Percentiles rank a stretch among this genome's conserved stretches.
Evolutionary conservation across 768 basidiomycete species (phyloP).

Genomic region (Kwoniella mangroviensis): DNA sequence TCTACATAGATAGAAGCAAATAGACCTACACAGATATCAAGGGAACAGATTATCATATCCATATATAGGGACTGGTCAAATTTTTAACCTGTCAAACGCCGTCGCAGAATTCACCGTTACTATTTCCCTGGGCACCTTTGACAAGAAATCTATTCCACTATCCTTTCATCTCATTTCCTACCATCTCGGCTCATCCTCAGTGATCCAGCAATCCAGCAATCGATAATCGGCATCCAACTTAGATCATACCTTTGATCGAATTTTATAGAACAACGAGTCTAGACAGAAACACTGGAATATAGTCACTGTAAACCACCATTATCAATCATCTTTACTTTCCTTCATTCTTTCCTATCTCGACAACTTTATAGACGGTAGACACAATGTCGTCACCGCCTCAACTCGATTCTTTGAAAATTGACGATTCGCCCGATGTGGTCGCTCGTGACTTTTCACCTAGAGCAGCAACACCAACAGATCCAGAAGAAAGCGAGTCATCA

Average conservation of each 20-base stretch:
- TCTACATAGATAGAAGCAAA: background rate
- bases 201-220: background rate
- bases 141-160: background rate
- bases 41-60: background rate
- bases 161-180: background rate
- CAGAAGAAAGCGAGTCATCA: background rate
- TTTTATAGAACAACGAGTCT: background rate
- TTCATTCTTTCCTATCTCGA: background rate
- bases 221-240: background rate
- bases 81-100: too few relatives aligned
- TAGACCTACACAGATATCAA: background rate
- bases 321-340: background rate
- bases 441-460: constrained; percentile 15
- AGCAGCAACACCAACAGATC: constrained; percentile 6
- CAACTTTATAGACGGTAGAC: background rate
- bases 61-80: background rate
- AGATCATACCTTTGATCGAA: constrained; percentile 1
- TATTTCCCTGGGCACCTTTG: background rate
- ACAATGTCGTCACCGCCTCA: constrained; percentile 31
- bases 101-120: background rate
- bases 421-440: constrained; percentile 10
- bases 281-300: background rate
- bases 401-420: constrained; percentile 20
- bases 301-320: background rate
- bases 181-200: background rate